Base-by-base conservation (phyloP, 2,329 filamentous ascomycete species). In the Aspergillus novoparasiticus region DNA sequence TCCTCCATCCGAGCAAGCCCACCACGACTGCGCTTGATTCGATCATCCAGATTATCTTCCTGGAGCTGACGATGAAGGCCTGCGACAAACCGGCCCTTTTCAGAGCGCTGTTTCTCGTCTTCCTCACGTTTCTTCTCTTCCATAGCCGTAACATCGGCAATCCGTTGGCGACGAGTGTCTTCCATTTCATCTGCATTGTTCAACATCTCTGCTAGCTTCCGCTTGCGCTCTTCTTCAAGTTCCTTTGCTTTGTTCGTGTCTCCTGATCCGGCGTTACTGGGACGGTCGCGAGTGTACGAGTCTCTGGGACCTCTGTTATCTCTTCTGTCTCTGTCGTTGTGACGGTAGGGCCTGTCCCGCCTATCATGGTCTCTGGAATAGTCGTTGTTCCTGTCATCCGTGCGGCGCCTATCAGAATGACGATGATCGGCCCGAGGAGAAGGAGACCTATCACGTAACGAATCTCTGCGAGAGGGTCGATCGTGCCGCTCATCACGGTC, bases 121-220 rank as follows among this genome's bases (percentile, higher is more conserved):
- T 86, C 86, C 55, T 91, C 88, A 14, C 84, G 83, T 51, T 88
- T 85, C 21, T 81, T 81, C 56, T 85, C 84, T 69, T 96, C 92
- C 64, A 83, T 83, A 66, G 87, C 86, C 28, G 87, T 88, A 21
- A 94, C 79, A 1, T 87, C 87, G 0, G 87, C 86, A 11, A 96
- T 80, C 28, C 92, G 86, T 63, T 85, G 84, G 67, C 86, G 86
- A 36, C 93, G 88, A 68, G 90, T 88, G n/a, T 82, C 74, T 69
- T 94, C 91, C 55, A 96, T 81, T 12, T 90, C 86, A 1, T 83
- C 84, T 5, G 90, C 90, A 32, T 88, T 89, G 21, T 85, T 84
- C 74, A 91, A 89, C 90, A 93, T 93, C 10, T 87, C 89, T 19
- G 88, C 90, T 21, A 93, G 78, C 73, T 88, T 91, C 28, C 72